A percentile compares a stretch with the other conserved stretches of the same genome.
These are phyloP conservation scores for Cercis canadensis DNA, from an alignment of 306 rosid species.

Conservation along the genomic window DNA sequence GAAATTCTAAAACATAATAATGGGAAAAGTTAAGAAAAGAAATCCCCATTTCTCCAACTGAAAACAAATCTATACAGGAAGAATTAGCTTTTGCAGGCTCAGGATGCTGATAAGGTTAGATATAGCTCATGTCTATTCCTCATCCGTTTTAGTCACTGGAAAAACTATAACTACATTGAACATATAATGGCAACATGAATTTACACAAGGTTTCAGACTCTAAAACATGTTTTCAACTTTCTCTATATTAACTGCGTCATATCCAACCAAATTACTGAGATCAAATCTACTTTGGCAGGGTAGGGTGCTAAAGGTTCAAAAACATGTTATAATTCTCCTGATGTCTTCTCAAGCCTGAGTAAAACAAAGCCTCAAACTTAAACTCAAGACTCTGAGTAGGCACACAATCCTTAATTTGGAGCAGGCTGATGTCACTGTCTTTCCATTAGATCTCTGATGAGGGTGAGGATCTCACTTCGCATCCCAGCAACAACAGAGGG, in stretches of 20 bases:
- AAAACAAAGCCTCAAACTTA: slow-evolving; percentile 21
- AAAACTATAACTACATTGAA: slow-evolving; percentile 1
- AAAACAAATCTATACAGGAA: too few relatives aligned
- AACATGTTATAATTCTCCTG: background rate
- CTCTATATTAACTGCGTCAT: background rate
- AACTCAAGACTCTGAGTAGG: background rate
- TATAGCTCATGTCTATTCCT: too few relatives aligned
- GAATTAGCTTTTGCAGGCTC: too few relatives aligned
- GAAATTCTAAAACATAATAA: too few relatives aligned
- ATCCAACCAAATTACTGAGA: background rate
- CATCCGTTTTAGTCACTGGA: too few relatives aligned
- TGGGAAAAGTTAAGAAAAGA: too few relatives aligned
- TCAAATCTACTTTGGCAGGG: slow-evolving; percentile 6
- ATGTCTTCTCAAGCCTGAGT: background rate
- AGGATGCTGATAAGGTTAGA: too few relatives aligned
- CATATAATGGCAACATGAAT: slow-evolving; percentile 6
- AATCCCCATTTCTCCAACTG: too few relatives aligned
- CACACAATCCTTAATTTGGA: background rate
- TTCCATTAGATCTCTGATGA: slow-evolving; percentile 72
- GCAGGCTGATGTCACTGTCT: slow-evolving; percentile 28
- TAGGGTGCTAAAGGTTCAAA: background rate
- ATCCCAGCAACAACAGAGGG: slow-evolving; percentile 57
- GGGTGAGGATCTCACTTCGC: slow-evolving; percentile 65
- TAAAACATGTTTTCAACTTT: background rate
- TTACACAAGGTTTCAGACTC: background rate